Evolutionary conservation across 2,329 filamentous ascomycete species (phyloP), one percentile per base, ranked within the genome.

Genomic region (Pseudopyricularia cyperi): DNA sequence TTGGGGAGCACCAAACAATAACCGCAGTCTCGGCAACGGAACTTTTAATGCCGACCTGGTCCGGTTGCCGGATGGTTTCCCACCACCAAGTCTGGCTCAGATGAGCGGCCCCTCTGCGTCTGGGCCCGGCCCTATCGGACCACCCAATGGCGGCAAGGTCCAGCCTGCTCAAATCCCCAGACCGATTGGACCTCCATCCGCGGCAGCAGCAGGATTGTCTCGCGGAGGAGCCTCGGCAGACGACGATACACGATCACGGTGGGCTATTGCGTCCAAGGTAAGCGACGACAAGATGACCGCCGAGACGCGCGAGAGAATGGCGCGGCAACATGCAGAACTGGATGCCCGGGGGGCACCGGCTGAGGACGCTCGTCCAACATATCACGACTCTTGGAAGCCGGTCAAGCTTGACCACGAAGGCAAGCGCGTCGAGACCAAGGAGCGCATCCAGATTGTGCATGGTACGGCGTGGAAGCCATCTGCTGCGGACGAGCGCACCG

Each of bases 1-100:
- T 17, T 90, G 86, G 86, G 85, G 82, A 17, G 80, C 84, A 44
- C 83, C 82, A n/a, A 79, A 80, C 52, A 83, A 78, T 58, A 82
- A 87, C 57, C 76, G 82, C 52, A 82, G 79, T 11, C 79, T 90
- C 19, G 86, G 86, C 3, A 90, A 90, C 63, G 86, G 86, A 44
- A 88, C 85, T 0, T 90, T 90, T 60, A 80, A 77, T 53, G 73
- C 79, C 12, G 79, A 81, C 57, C 71, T 84, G 50, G 74, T 73
- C 28, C 70, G 71, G 46, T 63, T 73, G 17, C 66, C 75, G 12
- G 68, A 70, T 51, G 64, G 71, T 4, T 56, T 48, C 64, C 58
- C 61, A 8, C 58, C 61, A 8, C 54, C 67, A 3, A 64, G 66
- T 33, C 58, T 65, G 24, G 57, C 61, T 14, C 64, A 62, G 46